Conservation (phyloP, 2,329 filamentous ascomycete genomes). For the Helminthosporium solani region DNA sequence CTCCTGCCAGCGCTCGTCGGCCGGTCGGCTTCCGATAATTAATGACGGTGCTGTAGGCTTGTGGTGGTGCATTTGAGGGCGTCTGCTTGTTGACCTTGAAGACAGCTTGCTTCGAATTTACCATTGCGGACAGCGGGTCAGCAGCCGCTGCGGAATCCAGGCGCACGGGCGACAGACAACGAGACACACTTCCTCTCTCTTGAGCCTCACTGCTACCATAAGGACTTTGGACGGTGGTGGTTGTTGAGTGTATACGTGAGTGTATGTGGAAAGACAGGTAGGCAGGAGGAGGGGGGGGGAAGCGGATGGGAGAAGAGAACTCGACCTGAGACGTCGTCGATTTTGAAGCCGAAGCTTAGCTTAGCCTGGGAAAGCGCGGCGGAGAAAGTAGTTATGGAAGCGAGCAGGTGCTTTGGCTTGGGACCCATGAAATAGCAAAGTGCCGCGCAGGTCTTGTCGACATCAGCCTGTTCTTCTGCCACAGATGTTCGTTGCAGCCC, state of each 20-base stretch:
- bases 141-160: slow-evolving; percentile 28
- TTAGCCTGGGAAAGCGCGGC: neutral
- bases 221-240: neutral
- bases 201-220: slow-evolving; percentile 13
- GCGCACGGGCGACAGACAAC: slow-evolving; percentile 17
- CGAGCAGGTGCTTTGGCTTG: neutral
- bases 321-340: slow-evolving; percentile 7
- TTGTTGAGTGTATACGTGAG: neutral
- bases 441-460: slow-evolving; percentile 2
- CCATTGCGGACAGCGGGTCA: slow-evolving; percentile 41
- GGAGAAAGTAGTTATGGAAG: neutral
- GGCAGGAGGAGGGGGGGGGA: slow-evolving; percentile 10
- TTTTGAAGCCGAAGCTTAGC: slow-evolving; percentile 2
- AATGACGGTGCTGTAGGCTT: slow-evolving; percentile 36
- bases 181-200: slow-evolving; percentile 9
- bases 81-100: slow-evolving; percentile 43
- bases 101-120: slow-evolving; percentile 41
- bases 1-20: slow-evolving; percentile 22
- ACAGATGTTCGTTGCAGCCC: neutral
- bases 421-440: neutral
- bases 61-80: slow-evolving; percentile 27
- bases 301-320: slow-evolving; percentile 6
- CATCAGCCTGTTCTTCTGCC: slow-evolving; percentile 13
- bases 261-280: no score
- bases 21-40: slow-evolving; percentile 36